Evolutionary conservation across 106 monocot species (phyloP), one percentile per base, ranked within the genome.

Genomic region (Ottelia alismoides): DNA sequence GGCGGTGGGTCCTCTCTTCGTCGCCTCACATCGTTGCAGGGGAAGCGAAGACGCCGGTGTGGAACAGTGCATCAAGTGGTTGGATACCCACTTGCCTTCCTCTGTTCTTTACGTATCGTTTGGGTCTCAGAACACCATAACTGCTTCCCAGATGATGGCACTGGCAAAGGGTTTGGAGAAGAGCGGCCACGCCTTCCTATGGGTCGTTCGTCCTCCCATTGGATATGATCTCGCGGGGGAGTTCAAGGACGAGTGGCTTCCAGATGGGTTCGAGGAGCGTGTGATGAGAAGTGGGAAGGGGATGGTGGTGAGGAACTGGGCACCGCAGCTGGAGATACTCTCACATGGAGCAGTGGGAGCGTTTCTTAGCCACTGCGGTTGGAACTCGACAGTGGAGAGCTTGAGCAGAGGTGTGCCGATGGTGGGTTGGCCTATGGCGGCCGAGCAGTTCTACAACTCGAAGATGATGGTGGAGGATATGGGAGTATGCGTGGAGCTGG

Each of bases 71-170:
- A 25, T 44, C 2, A 16, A 51, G 27, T 76, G 70, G 76, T 22
- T 71, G 18, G 56, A 66, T n/a, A 1, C 17, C 6, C 47, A 46
- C 18, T 51, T 55, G 11, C 55, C 67, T 12, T 17, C 0, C 0
- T 62, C 74, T 2, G 67, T 74, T 6, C 22, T 74, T 0, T 74
- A 67, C 56, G 26, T 74, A 3, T 67, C 67, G 22, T 74, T 67
- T 45, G 67, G 67, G 0, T 67, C 74, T 0, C 74, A 74, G 55
- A 56, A 74, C 62, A 45, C 56, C 25, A 49, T 67, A 14, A 0
- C 32, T 1, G 59, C 58, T 0, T 25, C 47, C 0, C 60, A 73
- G 55, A 73, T 73, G 66, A 61, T 56, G 60, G 31, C 32, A 20
- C 66, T 67, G 12, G 73, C 66, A 2, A 27, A 20, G 28, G 73